Conservation (phyloP, 2,329 filamentous ascomycete species). For the Mariannaea elegans region DNA sequence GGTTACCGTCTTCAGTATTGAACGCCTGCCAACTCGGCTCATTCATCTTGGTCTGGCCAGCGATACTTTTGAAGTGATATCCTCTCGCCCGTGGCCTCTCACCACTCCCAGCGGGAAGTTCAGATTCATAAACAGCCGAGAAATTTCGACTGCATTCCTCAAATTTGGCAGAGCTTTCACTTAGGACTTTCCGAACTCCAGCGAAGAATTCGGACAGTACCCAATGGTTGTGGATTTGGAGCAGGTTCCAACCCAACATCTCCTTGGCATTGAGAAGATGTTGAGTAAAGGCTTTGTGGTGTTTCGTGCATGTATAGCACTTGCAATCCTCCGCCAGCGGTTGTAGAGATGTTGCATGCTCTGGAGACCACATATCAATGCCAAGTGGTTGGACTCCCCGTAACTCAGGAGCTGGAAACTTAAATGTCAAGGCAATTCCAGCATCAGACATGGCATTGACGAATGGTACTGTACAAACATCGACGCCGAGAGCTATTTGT, state of each 20-base stretch:
- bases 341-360: conserved; percentile 67
- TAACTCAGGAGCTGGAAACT: conserved; percentile 64
- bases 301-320: conserved; percentile 85
- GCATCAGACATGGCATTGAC: conserved; percentile 79
- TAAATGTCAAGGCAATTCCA: conserved; percentile 84
- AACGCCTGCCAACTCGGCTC: conserved; percentile 71
- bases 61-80: conserved; percentile 81
- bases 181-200: conserved; percentile 72
- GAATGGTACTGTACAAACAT: conserved; percentile 82
- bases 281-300: conserved; percentile 87
- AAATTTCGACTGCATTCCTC: conserved; percentile 58
- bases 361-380: conserved; percentile 77
- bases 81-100: conserved; percentile 81
- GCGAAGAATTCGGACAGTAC: conserved; percentile 78
- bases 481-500: conserved; percentile 79
- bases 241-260: conserved; percentile 93
- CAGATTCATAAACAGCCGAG: conserved; percentile 67
- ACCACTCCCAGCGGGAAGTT: conserved; percentile 78
- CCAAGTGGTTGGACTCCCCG: conserved; percentile 64
- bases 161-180: conserved; percentile 65
- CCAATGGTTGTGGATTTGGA: conserved; percentile 92
- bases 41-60: conserved; percentile 73
- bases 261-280: conserved; percentile 91
- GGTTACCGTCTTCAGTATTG: conserved; percentile 29
- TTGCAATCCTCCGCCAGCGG: conserved; percentile 72